A percentile compares a stretch with the other conserved stretches of the same genome.
Conservation (phyloP, 495 filamentous ascomycete genomes). For the Aspergillus nidulans region DNA sequence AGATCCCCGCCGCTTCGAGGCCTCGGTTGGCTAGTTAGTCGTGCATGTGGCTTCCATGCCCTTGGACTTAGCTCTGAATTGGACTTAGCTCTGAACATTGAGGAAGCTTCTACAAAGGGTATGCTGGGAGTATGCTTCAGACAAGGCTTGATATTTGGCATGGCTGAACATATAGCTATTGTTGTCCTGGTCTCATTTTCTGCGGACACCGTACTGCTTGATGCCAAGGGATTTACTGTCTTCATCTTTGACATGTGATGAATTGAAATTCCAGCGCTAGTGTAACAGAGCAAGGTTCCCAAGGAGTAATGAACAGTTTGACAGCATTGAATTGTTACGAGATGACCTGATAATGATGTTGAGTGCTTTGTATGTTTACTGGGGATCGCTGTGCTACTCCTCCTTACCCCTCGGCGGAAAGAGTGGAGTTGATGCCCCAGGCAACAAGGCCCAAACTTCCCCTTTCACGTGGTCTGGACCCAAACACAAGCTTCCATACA, state of each 20-base stretch:
- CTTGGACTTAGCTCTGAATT: not conserved
- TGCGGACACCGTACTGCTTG: not conserved
- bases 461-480: constrained; percentile 18
- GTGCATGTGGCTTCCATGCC: not conserved
- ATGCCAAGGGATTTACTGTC: too few species aligned
- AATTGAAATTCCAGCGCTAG: not conserved
- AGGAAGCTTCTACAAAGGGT: not conserved
- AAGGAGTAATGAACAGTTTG: too few species aligned
- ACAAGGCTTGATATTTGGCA: too few species aligned
- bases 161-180: not conserved
- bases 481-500: constrained; percentile 3
- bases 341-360: too few species aligned
- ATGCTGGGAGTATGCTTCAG: not conserved
- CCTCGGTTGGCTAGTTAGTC: not conserved
- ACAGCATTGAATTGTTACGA: too few species aligned
- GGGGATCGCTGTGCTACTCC: not conserved
- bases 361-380: not conserved
- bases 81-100: not conserved
- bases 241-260: not conserved
- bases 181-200: not conserved
- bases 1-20: not conserved
- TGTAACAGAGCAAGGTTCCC: not conserved
- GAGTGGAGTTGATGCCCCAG: constrained; percentile 6
- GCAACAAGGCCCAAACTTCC: constrained; percentile 1
- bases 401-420: not conserved